These are phyloP conservation scores for Xylaria sp. DNA, from an alignment of 495 filamentous ascomycete genomes.

Conservation along the genomic window DNA sequence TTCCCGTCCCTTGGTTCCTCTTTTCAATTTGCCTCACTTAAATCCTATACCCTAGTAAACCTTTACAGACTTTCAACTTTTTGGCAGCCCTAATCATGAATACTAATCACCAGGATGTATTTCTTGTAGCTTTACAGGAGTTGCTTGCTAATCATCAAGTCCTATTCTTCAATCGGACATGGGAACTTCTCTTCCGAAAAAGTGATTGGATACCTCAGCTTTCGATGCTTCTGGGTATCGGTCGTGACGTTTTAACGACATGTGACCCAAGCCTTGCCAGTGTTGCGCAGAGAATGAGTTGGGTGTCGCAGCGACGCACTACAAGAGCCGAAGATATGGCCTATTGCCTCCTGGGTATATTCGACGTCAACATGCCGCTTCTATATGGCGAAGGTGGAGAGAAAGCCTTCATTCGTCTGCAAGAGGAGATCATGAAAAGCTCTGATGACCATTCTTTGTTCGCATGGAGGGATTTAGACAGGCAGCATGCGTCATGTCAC, in stretches of 20 bases:
- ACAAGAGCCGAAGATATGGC: slow-evolving; percentile 31
- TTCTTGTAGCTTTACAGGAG: slow-evolving; percentile 34
- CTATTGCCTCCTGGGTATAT: slow-evolving; percentile 33
- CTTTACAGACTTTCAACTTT: background rate
- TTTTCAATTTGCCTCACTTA: background rate
- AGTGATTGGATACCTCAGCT: background rate
- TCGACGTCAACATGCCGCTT: slow-evolving; percentile 30
- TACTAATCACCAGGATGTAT: background rate
- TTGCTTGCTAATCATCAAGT: slow-evolving; percentile 36
- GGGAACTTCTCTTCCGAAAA: slow-evolving; percentile 11
- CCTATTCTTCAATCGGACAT: slow-evolving; percentile 32
- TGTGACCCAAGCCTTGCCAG: slow-evolving; percentile 13
- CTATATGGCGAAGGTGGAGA: slow-evolving; percentile 13
- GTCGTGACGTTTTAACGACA: slow-evolving; percentile 4
- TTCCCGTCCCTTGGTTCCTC: background rate
- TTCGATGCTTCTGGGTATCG: background rate
- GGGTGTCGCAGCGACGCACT: slow-evolving; percentile 36
- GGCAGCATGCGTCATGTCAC: background rate
- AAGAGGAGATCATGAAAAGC: slow-evolving; percentile 28
- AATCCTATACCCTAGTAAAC: background rate
- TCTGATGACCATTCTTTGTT: slow-evolving; percentile 25
- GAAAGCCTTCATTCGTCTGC: slow-evolving; percentile 28
- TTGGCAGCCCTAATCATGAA: background rate
- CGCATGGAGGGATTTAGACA: slow-evolving; percentile 19
- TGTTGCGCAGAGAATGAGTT: slow-evolving; percentile 34